Evolutionary conservation across 371 early-diverging fungal genomes (phyloP), one percentile per base, ranked within the genome.

Genomic region (Zychaea mexicana): DNA sequence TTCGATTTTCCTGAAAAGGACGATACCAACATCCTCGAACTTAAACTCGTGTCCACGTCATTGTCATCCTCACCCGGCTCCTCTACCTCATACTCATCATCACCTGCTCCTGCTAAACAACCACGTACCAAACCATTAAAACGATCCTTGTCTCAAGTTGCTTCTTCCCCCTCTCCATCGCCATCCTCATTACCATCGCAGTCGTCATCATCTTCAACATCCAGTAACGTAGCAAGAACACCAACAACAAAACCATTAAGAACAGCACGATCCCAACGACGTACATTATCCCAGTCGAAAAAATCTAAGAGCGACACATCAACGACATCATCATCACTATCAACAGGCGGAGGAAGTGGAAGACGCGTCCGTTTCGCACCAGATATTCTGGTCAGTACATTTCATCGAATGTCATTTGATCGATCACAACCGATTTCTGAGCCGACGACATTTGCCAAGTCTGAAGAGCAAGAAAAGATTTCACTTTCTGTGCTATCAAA

Each of bases 1-100:
- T 49, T 49, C n/a, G 49, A 49, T 24, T 49, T 49, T 49, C 49
- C 49, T 49, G 49, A 49, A 42, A n/a, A 42, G 4, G 42, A 42
- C n/a, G 15, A 15, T 42, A 42, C 13, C 42, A 42, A 42, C 15
- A 42, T 42, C n/a, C 0, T 42, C 13, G 42, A 42, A 42, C 42
- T 42, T 6, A 42, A 42, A 42, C 13, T 42, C 0, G 15, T 6
- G 15, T 42, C 49, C 22, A 24, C 49, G 7, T 5, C 22, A 49
- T n/a, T n/a, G n/a, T n/a, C n/a, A n/a, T n/a, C n/a, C n/a, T 22
- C 49, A 12, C 22, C 24, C 21, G 4, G 5, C 22, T 22, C 13
- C 22, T 49, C 49, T 8, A 22, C 49, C 49, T 47, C 24, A 12
- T 49, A 19, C 6, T 46, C 46, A 7, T 46, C 15, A 10, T 15